Percentiles rank a stretch among this genome's conserved stretches.
Evolutionary conservation across 2,329 filamentous ascomycete genomes (phyloP).

Genomic region (Stemphylium beticola): DNA sequence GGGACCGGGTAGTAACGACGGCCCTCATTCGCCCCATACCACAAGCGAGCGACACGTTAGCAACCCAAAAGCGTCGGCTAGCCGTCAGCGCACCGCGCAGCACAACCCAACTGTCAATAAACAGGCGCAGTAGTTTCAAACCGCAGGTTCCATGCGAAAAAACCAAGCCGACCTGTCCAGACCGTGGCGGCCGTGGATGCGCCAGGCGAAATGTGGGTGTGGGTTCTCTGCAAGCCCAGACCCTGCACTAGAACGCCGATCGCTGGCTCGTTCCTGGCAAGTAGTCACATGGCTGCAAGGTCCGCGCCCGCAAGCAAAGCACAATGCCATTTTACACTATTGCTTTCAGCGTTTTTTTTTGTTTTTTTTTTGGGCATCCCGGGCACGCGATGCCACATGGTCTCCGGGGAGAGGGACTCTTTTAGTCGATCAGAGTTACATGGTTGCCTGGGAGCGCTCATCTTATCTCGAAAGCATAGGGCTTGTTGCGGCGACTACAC

Average conservation of each 20-base stretch:
- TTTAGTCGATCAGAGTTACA: not conserved
- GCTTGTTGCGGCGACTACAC: no score
- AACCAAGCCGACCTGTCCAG: constrained; percentile 5
- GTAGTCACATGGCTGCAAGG: not conserved
- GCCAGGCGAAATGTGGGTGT: not conserved
- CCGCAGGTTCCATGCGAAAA: constrained; percentile 9
- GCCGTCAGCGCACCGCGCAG: not conserved
- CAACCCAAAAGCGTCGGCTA: not conserved
- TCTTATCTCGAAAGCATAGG: no score
- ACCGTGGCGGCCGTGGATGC: not conserved
- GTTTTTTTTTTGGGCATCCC: no score
- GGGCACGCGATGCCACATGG: no score
- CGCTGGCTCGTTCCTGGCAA: constrained; percentile 1
- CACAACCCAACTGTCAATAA: constrained; percentile 12
- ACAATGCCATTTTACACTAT: not conserved
- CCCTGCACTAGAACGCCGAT: constrained; percentile 6
- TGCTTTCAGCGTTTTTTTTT: not conserved
- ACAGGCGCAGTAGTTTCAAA: constrained; percentile 16
- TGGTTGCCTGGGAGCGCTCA: not conserved
- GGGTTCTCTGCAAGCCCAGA: constrained; percentile 6
- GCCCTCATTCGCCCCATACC: not conserved
- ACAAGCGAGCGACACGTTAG: not conserved
- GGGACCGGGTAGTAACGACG: not conserved
- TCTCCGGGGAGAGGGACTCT: no score
- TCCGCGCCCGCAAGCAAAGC: not conserved